Evolutionary conservation across 2,329 filamentous ascomycete genomes (phyloP).

Genomic region (Aspergillus fumigatus): DNA sequence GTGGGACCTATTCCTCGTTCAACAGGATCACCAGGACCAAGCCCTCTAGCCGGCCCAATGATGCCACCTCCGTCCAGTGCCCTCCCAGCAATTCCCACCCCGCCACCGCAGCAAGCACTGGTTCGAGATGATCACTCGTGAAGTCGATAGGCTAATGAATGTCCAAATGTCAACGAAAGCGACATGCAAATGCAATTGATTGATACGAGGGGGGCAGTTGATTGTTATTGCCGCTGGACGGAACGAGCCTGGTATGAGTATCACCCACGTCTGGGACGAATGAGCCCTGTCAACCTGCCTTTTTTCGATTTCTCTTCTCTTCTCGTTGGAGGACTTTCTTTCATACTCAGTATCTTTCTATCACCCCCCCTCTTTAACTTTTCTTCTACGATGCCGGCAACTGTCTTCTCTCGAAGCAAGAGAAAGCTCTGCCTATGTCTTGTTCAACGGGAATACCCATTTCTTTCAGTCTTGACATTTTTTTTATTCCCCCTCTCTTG

Average conservation of each 20-base stretch:
- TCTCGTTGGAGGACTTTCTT: background rate
- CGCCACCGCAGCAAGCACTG: slow-evolving; percentile 30
- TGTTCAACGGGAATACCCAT: background rate
- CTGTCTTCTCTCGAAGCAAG: background rate
- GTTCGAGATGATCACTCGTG: slow-evolving; percentile 47
- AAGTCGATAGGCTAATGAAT: slow-evolving; percentile 9
- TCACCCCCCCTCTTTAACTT: slow-evolving; percentile 2
- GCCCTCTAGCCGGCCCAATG: slow-evolving; percentile 23
- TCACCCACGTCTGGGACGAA: slow-evolving; percentile 19
- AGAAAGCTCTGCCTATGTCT: background rate
- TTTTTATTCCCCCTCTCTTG: background rate
- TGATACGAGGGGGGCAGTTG: slow-evolving; percentile 2
- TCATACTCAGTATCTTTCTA: background rate
- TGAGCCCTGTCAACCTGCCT: slow-evolving; percentile 5
- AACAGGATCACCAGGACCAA: slow-evolving; percentile 17
- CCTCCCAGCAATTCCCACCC: slow-evolving; percentile 41
- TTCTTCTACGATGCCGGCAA: background rate
- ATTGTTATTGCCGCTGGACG: slow-evolving; percentile 9
- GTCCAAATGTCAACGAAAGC: background rate
- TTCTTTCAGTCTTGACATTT: background rate
- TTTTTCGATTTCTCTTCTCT: slow-evolving; percentile 1
- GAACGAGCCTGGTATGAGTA: slow-evolving; percentile 10
- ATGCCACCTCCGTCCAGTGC: slow-evolving; percentile 34
- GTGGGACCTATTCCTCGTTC: slow-evolving; percentile 18
- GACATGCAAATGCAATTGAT: slow-evolving; percentile 1